A percentile compares a stretch with the other conserved stretches of the same genome.
Conservation (phyloP, 2,329 filamentous ascomycete species). For the Endoconidiophora laricicola region DNA sequence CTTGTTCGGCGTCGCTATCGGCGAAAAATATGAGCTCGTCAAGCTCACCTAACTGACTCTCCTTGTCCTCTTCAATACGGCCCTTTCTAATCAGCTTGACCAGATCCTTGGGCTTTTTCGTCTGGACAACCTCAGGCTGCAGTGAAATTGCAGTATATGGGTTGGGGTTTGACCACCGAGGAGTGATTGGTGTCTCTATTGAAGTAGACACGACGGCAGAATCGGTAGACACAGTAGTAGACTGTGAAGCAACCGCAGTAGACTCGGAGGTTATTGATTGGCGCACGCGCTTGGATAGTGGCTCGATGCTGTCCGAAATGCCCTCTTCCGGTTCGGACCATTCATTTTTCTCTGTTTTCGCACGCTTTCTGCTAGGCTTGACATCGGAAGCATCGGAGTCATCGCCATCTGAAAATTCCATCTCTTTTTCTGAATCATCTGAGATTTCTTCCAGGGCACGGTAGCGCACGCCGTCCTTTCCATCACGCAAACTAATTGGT, state of each 20-base stretch:
- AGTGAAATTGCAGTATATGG: constrained; percentile 70
- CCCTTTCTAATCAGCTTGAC: constrained; percentile 87
- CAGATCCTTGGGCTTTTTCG: constrained; percentile 66
- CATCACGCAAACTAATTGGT: constrained; percentile 31
- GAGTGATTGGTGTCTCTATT: constrained; percentile 20
- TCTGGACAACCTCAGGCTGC: constrained; percentile 49
- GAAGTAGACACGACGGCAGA: neutral
- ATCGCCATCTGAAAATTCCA: constrained; percentile 40
- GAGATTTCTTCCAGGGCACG: constrained; percentile 40
- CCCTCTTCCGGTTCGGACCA: neutral
- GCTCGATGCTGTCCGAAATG: constrained; percentile 19
- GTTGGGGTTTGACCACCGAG: constrained; percentile 92
- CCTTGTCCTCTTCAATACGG: constrained; percentile 42
- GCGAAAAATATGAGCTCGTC: constrained; percentile 87
- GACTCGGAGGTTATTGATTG: constrained; percentile 18
- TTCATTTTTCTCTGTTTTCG: neutral
- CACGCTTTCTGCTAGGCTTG: neutral
- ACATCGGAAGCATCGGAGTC: constrained; percentile 20
- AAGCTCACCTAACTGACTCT: constrained; percentile 36
- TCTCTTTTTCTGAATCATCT: constrained; percentile 45
- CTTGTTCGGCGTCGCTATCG: constrained; percentile 40
- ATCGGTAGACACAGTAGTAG: neutral
- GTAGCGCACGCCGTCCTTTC: constrained; percentile 32
- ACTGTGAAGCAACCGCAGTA: neutral
- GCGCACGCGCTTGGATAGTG: constrained; percentile 28